These are phyloP conservation scores for Fistulina hepatica DNA, from an alignment of 1,284 basidiomycete genomes.

Conservation along the genomic window DNA sequence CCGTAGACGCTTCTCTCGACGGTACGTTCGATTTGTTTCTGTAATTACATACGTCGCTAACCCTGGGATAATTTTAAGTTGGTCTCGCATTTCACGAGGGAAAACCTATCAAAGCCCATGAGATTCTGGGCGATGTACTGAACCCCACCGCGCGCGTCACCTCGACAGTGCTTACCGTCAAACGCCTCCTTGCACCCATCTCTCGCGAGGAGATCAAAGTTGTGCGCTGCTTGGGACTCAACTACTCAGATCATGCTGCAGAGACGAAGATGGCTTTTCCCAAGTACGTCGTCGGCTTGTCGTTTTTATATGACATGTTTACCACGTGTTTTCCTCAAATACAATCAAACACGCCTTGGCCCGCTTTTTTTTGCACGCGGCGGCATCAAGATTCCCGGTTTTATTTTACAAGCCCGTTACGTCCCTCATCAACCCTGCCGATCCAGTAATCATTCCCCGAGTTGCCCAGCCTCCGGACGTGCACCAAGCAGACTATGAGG, in stretches of 20 bases:
- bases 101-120: conserved; percentile 49
- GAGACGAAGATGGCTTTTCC: conserved; percentile 57
- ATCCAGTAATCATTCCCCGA: conserved; percentile 56
- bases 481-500: conserved; percentile 79
- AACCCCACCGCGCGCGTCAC: conserved; percentile 55
- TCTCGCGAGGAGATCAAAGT: conserved; percentile 51
- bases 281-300: conserved; percentile 30
- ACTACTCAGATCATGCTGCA: conserved; percentile 71
- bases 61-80: conserved; percentile 36
- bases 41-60: background rate
- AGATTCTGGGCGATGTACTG: conserved; percentile 57
- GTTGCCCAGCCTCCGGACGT: conserved; percentile 60
- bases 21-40: conserved; percentile 26
- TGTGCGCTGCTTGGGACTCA: conserved; percentile 71
- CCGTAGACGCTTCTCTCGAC: conserved; percentile 55
- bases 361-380: no score
- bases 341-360: no score
- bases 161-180: conserved; percentile 52
- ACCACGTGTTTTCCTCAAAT: no score
- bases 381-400: conserved; percentile 46
- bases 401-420: conserved; percentile 75
- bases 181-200: conserved; percentile 60
- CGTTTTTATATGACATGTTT: background rate
- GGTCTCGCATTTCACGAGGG: conserved; percentile 51
- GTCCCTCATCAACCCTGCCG: conserved; percentile 61